Evolutionary conservation across 805 yeast species (phyloP), one percentile per base, ranked within the genome.

Genomic region (Priceomyces carsonii): DNA sequence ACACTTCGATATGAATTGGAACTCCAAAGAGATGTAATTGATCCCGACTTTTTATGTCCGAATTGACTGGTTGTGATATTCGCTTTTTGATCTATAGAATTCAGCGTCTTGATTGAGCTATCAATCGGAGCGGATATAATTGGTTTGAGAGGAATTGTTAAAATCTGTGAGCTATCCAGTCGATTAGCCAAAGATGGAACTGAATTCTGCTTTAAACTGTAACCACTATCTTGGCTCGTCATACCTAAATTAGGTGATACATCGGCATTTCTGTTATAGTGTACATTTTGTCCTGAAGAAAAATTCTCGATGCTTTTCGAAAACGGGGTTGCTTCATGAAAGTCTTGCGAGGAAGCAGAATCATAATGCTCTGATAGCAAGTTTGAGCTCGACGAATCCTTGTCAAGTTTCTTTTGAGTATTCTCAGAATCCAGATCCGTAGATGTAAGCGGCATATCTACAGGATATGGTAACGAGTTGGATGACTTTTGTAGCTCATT

Each of bases 21-120:
- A 29, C 69, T 60, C 43, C 48, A 43, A 9, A 65, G 47, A 1
- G 72, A 66, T 41, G 66, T 56, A n/a, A 62, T 49, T 8, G 71
- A 64, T 17, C 60, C 47, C 6, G 53, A 44, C 19, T 51, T 50
- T 17, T 55, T 40, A 36, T 50, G 61, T 21, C 10, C 23, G 12
- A 17, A 18, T 19, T 20, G 18, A 7, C 23, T n/a, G 18, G 26
- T 12, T 21, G 22, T 16, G 7, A 19, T 16, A 8, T 16, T 35
- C 2, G 31, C 12, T 32, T 42, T 37, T 12, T 26, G 3, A 9
- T 32, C 26, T 1, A 29, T 31, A 13, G 28, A 29, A 10, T 19
- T 30, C 24, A 38, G 10, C 10, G 45, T 13, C 15, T 29, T 29
- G n/a, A 13, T 16, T 10, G 18, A 10, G 14, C 19, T 21, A 8